phyloP scores from a whole-genome alignment of 768 basidiomycete genomes.

The Boletus tylopilopsis region DNA sequence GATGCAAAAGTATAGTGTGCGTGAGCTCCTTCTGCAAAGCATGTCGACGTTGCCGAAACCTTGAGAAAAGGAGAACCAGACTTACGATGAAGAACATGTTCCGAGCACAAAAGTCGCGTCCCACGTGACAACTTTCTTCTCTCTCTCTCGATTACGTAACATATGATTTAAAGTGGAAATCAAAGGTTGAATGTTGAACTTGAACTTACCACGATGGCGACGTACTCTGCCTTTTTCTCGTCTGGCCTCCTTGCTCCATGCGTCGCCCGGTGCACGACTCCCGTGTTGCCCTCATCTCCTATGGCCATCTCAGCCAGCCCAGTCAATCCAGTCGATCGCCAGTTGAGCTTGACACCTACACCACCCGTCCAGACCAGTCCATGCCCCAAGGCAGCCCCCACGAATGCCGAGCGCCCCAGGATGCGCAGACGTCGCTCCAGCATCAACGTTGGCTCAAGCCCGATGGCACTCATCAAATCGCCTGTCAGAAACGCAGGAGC shows the following conservation, averaged over 20 bases:
- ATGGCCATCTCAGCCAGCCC: slow-evolving; percentile 15
- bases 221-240: slow-evolving; percentile 67
- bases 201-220: slow-evolving; percentile 29
- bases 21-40: slow-evolving; percentile 81
- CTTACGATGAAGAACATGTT: slow-evolving; percentile 73
- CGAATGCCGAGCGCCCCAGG: slow-evolving; percentile 34
- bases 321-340: slow-evolving; percentile 34
- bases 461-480: slow-evolving; percentile 57
- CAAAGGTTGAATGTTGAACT: slow-evolving; percentile 17
- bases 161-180: slow-evolving; percentile 8
- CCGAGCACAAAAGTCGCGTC: neutral
- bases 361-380: slow-evolving; percentile 24
- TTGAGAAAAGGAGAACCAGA: neutral
- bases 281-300: slow-evolving; percentile 25
- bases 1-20: slow-evolving; percentile 96
- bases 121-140: slow-evolving; percentile 12
- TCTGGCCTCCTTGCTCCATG: slow-evolving; percentile 62
- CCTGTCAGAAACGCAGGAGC: slow-evolving; percentile 48
- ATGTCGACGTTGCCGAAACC: slow-evolving; percentile 3
- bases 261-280: slow-evolving; percentile 22
- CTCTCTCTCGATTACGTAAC: slow-evolving; percentile 17
- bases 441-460: slow-evolving; percentile 49
- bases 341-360: slow-evolving; percentile 37
- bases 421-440: slow-evolving; percentile 64
- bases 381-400: slow-evolving; percentile 21